phyloP scores from a whole-genome alignment of 2,329 filamentous ascomycete genomes.

The Colletotrichum sp. region DNA sequence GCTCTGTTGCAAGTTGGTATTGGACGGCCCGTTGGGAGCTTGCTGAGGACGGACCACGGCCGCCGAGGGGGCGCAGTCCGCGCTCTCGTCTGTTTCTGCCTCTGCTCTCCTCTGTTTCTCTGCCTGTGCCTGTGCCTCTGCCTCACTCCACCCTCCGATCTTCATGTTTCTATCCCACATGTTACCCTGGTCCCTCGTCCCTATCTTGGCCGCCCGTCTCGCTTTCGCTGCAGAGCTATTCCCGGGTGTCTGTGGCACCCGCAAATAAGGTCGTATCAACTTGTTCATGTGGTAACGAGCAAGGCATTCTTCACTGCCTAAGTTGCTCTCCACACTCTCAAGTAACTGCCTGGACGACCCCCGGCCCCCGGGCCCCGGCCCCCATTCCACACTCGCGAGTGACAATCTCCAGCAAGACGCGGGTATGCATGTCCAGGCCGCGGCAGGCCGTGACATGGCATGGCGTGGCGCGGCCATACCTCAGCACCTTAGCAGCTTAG shows the following conservation, averaged over 20 bases:
- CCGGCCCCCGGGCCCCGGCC: neutral
- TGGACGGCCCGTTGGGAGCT: neutral
- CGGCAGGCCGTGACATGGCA: constrained; percentile 7
- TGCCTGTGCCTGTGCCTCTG: neutral
- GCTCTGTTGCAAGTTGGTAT: neutral
- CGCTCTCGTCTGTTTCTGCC: neutral
- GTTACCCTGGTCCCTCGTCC: neutral
- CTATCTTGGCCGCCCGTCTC: neutral
- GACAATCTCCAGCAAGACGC: neutral
- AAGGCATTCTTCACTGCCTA: neutral
- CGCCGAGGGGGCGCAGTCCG: neutral
- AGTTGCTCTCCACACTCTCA: neutral
- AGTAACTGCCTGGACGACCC: neutral
- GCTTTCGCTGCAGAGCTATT: neutral
- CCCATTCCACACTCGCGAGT: neutral
- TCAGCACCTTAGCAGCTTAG: neutral
- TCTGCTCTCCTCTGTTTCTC: neutral
- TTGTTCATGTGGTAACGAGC: neutral
- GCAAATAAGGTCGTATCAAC: neutral
- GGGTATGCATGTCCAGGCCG: constrained; percentile 10
- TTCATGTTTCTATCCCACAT: neutral
- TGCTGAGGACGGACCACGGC: neutral
- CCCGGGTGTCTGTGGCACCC: neutral
- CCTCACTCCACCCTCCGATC: neutral
- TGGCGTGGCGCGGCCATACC: constrained; percentile 16